Conservation (phyloP, 257 asterid species). For the Solanum neorickii region DNA sequence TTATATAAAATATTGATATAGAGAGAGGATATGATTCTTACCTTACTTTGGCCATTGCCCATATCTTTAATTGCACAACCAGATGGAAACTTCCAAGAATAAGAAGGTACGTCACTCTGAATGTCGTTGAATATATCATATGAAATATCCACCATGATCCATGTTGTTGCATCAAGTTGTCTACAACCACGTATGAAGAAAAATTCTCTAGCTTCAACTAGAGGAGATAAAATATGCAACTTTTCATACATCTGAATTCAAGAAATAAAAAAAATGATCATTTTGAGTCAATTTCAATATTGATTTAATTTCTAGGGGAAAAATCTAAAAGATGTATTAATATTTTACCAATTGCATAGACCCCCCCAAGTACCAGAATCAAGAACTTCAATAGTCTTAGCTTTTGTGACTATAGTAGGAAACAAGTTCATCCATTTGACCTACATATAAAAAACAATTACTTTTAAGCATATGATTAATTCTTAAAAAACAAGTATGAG, state of each 20-base stretch:
- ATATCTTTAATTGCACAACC: conserved; percentile 62
- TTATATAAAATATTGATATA: neutral
- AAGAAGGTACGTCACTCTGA: conserved; percentile 24
- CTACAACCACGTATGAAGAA: conserved; percentile 40
- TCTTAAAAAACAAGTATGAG: neutral
- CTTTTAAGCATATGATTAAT: neutral
- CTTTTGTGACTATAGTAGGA: conserved; percentile 43
- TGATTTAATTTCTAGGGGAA: neutral
- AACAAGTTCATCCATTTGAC: conserved; percentile 52
- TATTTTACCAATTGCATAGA: conserved; percentile 12
- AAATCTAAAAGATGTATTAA: neutral
- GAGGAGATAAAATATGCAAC: conserved; percentile 56
- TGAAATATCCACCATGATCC: conserved; percentile 57
- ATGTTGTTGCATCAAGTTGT: conserved; percentile 34
- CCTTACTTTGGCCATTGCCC: conserved; percentile 46
- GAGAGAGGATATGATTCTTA: conserved; percentile 5
- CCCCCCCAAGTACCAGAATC: conserved; percentile 37
- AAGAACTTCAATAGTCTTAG: conserved; percentile 31
- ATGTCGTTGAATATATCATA: conserved; percentile 28
- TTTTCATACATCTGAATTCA: conserved; percentile 51
- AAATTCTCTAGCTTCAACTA: conserved; percentile 65
- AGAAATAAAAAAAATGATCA: neutral
- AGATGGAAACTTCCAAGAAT: conserved; percentile 58
- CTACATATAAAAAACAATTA: conserved; percentile 15
- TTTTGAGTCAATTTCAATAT: neutral